Conservation (phyloP, 2,329 filamentous ascomycete species). For the Xylariaceae sp. region DNA sequence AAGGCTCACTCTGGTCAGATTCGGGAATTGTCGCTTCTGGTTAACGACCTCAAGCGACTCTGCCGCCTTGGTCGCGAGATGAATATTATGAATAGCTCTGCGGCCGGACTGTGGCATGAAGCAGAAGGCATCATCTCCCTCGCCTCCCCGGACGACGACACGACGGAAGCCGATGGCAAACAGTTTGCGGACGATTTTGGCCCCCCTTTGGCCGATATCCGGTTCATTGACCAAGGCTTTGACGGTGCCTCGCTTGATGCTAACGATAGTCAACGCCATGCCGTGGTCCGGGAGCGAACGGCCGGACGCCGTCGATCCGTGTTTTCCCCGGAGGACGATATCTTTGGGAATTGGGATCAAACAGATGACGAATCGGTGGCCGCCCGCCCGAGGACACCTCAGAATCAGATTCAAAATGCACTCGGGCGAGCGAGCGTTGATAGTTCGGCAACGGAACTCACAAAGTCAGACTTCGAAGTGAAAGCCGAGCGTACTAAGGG, state of each 20-base stretch:
- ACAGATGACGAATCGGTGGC: conserved; percentile 28
- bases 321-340: conserved; percentile 59
- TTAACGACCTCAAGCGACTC: conserved; percentile 75
- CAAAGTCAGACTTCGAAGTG: conserved; percentile 26
- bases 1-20: conserved; percentile 79
- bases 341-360: conserved; percentile 49
- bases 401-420: conserved; percentile 26
- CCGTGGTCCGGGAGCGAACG: conserved; percentile 47
- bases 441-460: conserved; percentile 55
- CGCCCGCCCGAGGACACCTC: conserved; percentile 32
- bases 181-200: conserved; percentile 28
- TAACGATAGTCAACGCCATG: conserved; percentile 36
- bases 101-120: conserved; percentile 63
- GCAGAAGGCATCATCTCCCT: conserved; percentile 82
- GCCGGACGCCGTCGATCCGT: conserved; percentile 51
- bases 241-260: conserved; percentile 37
- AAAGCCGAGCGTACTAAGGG: conserved; percentile 31
- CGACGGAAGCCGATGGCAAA: conserved; percentile 31
- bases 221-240: conserved; percentile 39
- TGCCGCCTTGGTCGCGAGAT: conserved; percentile 62
- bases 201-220: conserved; percentile 33
- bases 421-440: conserved; percentile 42
- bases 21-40: conserved; percentile 69
- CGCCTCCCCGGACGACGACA: conserved; percentile 63
- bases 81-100: conserved; percentile 53